Evolutionary conservation across 352 stramenopile species (phyloP).

Genomic region (Blastocystis sp.): DNA sequence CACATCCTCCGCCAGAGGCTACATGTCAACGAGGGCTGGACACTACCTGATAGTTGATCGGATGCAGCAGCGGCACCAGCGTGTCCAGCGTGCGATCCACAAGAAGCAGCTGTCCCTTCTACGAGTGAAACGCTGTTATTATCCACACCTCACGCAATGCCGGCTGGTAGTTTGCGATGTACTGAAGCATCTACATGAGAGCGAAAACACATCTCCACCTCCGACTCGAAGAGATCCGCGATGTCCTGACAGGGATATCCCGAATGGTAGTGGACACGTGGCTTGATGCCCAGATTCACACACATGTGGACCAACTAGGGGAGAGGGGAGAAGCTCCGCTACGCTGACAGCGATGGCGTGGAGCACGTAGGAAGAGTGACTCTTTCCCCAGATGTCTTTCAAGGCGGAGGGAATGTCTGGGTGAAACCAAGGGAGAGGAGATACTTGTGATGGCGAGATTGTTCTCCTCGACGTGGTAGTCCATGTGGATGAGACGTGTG

Average conservation of each 20-base stretch:
- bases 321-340: neutral
- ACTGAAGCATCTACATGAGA: neutral
- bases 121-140: no score
- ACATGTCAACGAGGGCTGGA: neutral
- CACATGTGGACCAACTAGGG: neutral
- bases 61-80: neutral
- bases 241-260: neutral
- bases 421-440: neutral
- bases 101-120: neutral
- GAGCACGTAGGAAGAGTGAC: neutral
- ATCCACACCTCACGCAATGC: neutral
- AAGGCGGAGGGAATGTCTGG: neutral
- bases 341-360: neutral
- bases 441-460: neutral
- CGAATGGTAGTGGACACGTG: neutral
- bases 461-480: conserved; percentile 16
- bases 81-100: neutral
- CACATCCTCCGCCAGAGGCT: neutral
- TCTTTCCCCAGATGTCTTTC: conserved; percentile 11
- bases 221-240: neutral
- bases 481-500: neutral
- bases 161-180: conserved; percentile 1
- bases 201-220: neutral
- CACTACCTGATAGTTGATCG: conserved; percentile 6
- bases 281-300: conserved; percentile 19